A percentile compares a stretch with the other conserved stretches of the same genome.
Evolutionary conservation across 805 yeast genomes (phyloP).

Genomic region (Ogataea philodendri): DNA sequence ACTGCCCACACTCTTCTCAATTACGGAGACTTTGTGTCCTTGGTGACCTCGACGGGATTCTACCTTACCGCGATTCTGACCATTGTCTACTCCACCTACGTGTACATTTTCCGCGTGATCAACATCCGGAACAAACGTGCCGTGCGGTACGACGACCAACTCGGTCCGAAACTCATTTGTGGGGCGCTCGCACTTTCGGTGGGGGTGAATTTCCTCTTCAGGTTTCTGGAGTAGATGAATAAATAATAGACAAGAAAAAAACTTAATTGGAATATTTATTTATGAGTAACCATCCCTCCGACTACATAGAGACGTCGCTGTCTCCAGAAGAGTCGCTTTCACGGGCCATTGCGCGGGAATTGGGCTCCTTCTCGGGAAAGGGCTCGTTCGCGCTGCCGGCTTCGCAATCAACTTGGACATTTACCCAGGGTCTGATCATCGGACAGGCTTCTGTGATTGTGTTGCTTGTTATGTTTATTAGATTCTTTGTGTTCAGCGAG

Average conservation of each 20-base stretch:
- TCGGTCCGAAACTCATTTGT: slow-evolving; percentile 87
- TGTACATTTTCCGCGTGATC: slow-evolving; percentile 77
- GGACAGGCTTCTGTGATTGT: slow-evolving; percentile 75
- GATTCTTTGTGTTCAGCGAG: slow-evolving; percentile 76
- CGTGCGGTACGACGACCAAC: slow-evolving; percentile 77
- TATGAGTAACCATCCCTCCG: too few species aligned
- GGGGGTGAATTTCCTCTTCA: slow-evolving; percentile 56
- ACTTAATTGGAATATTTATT: too few species aligned
- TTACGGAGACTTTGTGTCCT: slow-evolving; percentile 73
- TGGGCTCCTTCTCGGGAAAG: too few species aligned
- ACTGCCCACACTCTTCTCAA: slow-evolving; percentile 84
- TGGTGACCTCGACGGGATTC: slow-evolving; percentile 84
- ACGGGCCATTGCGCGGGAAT: too few species aligned
- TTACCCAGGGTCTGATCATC: slow-evolving; percentile 69
- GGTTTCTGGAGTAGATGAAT: slow-evolving; percentile 36
- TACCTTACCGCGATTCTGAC: slow-evolving; percentile 76
- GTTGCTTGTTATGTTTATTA: slow-evolving; percentile 60
- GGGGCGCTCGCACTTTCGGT: slow-evolving; percentile 68
- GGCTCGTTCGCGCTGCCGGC: too few species aligned
- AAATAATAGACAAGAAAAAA: background rate
- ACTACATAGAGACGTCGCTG: slow-evolving; percentile 6
- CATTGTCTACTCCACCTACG: slow-evolving; percentile 65
- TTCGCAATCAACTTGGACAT: slow-evolving; percentile 51
- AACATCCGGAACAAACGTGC: slow-evolving; percentile 82
- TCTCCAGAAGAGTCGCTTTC: slow-evolving; percentile 10